phyloP scores from a whole-genome alignment of 345 rosid genomes.

The Streptanthus diversifolius region DNA sequence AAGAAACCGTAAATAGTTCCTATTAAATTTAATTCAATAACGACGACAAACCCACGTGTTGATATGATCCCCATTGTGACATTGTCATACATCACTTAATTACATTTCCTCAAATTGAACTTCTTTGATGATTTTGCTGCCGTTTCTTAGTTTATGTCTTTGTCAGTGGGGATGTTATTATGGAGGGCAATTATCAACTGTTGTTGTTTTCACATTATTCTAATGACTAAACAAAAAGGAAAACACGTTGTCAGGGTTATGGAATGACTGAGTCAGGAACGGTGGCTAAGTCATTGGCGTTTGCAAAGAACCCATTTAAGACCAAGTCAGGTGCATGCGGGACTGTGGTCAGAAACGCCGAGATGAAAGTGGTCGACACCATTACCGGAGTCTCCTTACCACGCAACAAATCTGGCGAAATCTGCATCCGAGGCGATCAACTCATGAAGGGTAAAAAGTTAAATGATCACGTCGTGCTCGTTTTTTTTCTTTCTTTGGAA shows the following conservation, averaged over 20 bases:
- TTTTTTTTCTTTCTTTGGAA: neutral
- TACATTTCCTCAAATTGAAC: neutral
- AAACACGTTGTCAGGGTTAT: conserved; percentile 49
- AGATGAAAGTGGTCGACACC: conserved; percentile 84
- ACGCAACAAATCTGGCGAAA: conserved; percentile 66
- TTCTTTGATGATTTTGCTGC: neutral
- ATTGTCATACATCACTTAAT: neutral
- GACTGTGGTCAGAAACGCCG: conserved; percentile 76
- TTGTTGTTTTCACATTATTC: conserved; percentile 28
- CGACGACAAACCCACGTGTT: neutral
- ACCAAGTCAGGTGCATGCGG: conserved; percentile 83
- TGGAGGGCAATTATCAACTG: conserved; percentile 14
- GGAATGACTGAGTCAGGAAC: conserved; percentile 99
- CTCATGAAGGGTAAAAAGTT: conserved; percentile 71
- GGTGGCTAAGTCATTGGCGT: conserved; percentile 71
- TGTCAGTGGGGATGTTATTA: neutral
- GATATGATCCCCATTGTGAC: neutral
- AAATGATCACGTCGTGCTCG: neutral
- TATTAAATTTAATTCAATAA: neutral
- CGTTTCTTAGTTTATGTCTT: neutral
- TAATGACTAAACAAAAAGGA: neutral
- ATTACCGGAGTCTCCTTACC: conserved; percentile 57
- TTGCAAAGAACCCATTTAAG: conserved; percentile 66
- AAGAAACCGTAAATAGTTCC: too few species aligned
- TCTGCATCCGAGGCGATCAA: conserved; percentile 77